Conservation (phyloP, 2,329 filamentous ascomycete genomes). For the Aspergillaceae sp. region DNA sequence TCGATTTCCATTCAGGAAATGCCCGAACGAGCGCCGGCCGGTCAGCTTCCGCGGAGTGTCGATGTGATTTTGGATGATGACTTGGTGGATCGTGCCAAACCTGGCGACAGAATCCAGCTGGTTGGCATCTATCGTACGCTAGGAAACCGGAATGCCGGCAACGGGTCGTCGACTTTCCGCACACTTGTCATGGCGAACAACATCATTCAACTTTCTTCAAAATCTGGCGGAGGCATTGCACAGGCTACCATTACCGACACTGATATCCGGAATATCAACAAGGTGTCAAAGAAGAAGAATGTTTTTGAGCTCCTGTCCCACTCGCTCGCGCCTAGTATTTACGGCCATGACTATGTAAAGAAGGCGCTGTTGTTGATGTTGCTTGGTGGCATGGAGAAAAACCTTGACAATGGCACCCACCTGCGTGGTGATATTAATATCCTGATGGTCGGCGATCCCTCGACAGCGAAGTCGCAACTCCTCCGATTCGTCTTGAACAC, state of each 20-base stretch:
- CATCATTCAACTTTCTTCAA: constrained; percentile 86
- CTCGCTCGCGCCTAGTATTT: constrained; percentile 91
- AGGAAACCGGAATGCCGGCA: constrained; percentile 84
- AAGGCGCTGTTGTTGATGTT: constrained; percentile 95
- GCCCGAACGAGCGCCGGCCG: constrained; percentile 91
- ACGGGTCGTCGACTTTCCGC: constrained; percentile 89
- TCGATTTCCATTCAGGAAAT: constrained; percentile 98
- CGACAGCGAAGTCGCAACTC: constrained; percentile 96
- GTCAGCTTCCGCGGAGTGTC: constrained; percentile 87
- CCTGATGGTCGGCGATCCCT: constrained; percentile 97
- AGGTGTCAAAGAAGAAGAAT: constrained; percentile 87
- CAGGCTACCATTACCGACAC: constrained; percentile 89
- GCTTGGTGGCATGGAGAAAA: constrained; percentile 94
- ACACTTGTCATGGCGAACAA: constrained; percentile 93
- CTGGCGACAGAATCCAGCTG: constrained; percentile 88
- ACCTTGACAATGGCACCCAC: constrained; percentile 95
- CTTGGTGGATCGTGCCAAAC: constrained; percentile 87
- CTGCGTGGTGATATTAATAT: constrained; percentile 98
- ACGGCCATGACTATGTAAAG: constrained; percentile 94
- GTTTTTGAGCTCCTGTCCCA: constrained; percentile 89
- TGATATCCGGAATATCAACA: constrained; percentile 98
- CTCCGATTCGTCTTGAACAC: constrained; percentile 96
- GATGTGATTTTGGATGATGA: constrained; percentile 97
- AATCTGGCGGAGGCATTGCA: constrained; percentile 88
- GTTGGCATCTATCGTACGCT: constrained; percentile 94